Evolutionary conservation across 2,329 filamentous ascomycete genomes (phyloP).

Genomic region (Rhexocercosporidium sp.): DNA sequence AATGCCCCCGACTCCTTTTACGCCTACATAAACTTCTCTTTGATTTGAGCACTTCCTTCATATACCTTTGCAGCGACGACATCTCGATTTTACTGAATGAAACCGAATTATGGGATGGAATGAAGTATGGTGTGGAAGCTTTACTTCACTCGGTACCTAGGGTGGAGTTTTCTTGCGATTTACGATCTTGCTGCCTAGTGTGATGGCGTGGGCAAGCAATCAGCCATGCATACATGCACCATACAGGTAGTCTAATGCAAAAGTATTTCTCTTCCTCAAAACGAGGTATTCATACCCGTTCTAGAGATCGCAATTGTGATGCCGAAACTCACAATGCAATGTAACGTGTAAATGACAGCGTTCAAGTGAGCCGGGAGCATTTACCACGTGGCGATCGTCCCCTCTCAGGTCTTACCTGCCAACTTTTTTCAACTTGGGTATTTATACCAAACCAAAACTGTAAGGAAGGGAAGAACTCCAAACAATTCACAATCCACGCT

Average conservation of each 20-base stretch:
- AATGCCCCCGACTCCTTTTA: not conserved
- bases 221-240: not conserved
- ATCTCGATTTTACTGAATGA: constrained; percentile 6
- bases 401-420: too few species aligned
- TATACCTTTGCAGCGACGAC: constrained; percentile 23
- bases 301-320: too few species aligned
- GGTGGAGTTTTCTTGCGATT: not conserved
- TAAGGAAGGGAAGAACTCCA: too few species aligned
- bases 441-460: too few species aligned
- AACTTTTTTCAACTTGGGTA: too few species aligned
- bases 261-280: not conserved
- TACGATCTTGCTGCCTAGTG: not conserved
- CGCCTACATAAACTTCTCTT: not conserved
- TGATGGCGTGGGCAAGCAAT: not conserved
- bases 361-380: too few species aligned
- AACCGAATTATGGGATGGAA: not conserved
- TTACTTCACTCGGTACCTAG: not conserved
- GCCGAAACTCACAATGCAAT: too few species aligned
- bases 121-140: not conserved
- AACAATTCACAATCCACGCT: too few species aligned
- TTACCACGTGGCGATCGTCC: too few species aligned
- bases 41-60: constrained; percentile 15
- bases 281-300: too few species aligned
- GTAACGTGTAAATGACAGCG: too few species aligned
- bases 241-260: not conserved